These are phyloP conservation scores for Sequoiadendron giganteum DNA, from an alignment of 75 land plant genomes.

Conservation along the genomic window DNA sequence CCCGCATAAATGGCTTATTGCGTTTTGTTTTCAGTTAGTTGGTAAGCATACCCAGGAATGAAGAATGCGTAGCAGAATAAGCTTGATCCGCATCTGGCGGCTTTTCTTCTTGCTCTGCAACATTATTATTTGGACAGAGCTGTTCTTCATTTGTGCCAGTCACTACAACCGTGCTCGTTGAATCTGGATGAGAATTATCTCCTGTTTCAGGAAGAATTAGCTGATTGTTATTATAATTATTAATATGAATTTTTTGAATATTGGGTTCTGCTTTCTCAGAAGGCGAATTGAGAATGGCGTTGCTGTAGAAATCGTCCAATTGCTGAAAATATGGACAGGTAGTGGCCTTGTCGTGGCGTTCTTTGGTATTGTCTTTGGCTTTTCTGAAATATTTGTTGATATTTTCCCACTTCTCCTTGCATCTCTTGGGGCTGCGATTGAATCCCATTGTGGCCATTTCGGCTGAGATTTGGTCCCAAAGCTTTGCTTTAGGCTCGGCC, in stretches of 20 bases:
- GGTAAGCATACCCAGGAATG: neutral
- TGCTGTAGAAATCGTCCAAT: conserved; percentile 19
- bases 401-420: conserved; percentile 34
- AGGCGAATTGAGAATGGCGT: neutral
- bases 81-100: neutral
- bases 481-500: conserved; percentile 16
- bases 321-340: conserved; percentile 26
- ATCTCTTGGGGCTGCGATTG: conserved; percentile 14
- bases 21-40: neutral
- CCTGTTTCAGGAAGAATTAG: neutral
- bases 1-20: neutral
- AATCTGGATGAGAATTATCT: neutral
- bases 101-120: neutral
- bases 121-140: neutral
- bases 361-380: conserved; percentile 19
- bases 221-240: neutral
- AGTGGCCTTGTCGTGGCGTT: conserved; percentile 16
- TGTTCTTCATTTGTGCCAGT: neutral
- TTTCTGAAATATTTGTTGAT: conserved; percentile 26
- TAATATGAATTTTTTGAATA: neutral
- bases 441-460: conserved; percentile 15
- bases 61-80: neutral
- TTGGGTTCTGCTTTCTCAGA: conserved; percentile 12
- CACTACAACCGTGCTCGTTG: neutral
- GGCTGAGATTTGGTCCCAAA: conserved; percentile 20